Evolutionary conservation across 2,329 filamentous ascomycete genomes (phyloP), one percentile per base, ranked within the genome.

Genomic region (Thelonectria discophora): DNA sequence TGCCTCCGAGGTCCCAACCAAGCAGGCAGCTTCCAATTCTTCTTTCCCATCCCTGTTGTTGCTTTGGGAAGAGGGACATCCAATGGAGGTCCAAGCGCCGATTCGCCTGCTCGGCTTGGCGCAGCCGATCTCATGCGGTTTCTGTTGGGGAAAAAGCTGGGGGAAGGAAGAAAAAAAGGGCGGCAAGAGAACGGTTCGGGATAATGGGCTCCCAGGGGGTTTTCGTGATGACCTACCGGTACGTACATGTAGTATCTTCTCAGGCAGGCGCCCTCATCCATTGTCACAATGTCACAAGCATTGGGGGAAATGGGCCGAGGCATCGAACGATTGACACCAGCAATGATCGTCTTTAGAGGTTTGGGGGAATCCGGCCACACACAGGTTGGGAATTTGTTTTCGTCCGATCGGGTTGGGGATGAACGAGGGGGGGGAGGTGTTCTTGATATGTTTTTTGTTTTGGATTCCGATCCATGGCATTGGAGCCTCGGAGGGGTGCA

Each of bases 81-180:
- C 8, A 39, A 47, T 32, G 43, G 45, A 45, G 48, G 58, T 17
- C 58, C 54, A 61, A 56, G 55, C 55, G 49, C 48, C 58, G 49
- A 66, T 60, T 62, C 40, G 55, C 30, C 45, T n/a, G 42, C 56
- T 30, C 62, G 52, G 62, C 68, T 70, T 72, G 67, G 69, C 66
- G 61, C 60, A 52, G 52, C 55, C 68, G 68, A 72, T 72, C 68
- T 57, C 24, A 60, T 55, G 47, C 24, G 66, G 20, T 69, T 68
- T 72, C 68, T 72, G 66, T 72, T 70, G 69, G 69, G 69, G 66
- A 61, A 67, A 67, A 67, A 64, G 60, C 63, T 69, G 68, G 66
- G 66, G 69, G 66, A 71, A 45, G 21, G 24, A 48, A 21, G 24
- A 46, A 46, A n/a, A 6, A n/a, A 42, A 13, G 12, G n/a, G 2